Conservation (phyloP, 2,329 filamentous ascomycete species). For the Alternaria sp. region DNA sequence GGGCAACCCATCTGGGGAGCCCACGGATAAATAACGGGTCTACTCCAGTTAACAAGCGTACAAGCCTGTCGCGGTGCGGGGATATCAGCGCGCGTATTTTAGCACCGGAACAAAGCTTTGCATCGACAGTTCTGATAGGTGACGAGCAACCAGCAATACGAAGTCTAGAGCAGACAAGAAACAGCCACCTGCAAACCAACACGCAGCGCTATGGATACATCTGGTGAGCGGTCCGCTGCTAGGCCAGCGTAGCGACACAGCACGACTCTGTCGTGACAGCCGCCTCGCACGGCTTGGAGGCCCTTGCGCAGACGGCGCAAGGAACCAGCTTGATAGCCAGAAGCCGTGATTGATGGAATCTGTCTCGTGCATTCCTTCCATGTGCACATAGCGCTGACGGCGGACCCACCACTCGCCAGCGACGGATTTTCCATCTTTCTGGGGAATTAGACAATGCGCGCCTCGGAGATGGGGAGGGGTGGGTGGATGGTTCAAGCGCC, state of each 20-base stretch:
- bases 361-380: neutral
- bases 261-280: conserved; percentile 19
- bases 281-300: conserved; percentile 16
- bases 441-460: neutral
- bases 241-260: conserved; percentile 18
- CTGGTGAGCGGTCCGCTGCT: conserved; percentile 27
- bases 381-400: neutral
- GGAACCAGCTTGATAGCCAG: conserved; percentile 15
- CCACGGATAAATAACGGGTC: conserved; percentile 1
- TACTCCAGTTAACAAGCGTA: conserved; percentile 4
- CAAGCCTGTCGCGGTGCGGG: conserved; percentile 19
- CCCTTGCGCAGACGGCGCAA: conserved; percentile 13
- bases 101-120: conserved; percentile 23
- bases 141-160: conserved; percentile 4
- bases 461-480: neutral
- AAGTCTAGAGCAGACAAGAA: conserved; percentile 8
- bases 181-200: conserved; percentile 13
- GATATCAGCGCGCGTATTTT: conserved; percentile 8
- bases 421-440: conserved; percentile 1
- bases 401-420: conserved; percentile 17
- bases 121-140: conserved; percentile 22
- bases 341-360: conserved; percentile 35
- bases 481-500: neutral
- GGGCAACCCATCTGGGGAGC: neutral
- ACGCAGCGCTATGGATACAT: conserved; percentile 21